phyloP scores from a whole-genome alignment of 1,284 basidiomycete genomes.

The Moesziomyces aphidis region DNA sequence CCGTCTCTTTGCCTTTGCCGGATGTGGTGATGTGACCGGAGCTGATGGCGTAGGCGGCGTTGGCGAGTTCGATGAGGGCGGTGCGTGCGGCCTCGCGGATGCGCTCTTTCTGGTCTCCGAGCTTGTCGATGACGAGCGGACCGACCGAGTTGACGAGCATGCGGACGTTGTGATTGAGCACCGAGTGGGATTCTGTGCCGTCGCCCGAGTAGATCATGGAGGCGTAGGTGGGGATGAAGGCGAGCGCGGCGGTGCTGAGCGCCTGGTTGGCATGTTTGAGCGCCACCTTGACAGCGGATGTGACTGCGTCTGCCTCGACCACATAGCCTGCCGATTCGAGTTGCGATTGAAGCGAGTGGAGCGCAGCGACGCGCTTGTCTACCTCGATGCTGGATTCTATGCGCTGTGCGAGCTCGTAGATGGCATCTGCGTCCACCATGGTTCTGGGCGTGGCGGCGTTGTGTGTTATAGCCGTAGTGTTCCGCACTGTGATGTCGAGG shows the following conservation, averaged over 20 bases:
- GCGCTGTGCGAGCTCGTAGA: conserved; percentile 43
- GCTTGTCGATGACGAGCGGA: conserved; percentile 79
- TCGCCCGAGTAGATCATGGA: conserved; percentile 45
- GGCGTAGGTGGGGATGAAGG: conserved; percentile 58
- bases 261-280: conserved; percentile 84
- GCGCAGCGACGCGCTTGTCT: conserved; percentile 41
- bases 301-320: conserved; percentile 52
- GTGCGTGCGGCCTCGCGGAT: conserved; percentile 81
- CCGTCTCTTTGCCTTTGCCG: conserved; percentile 77
- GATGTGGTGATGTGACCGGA: conserved; percentile 68
- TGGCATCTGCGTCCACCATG: conserved; percentile 45
- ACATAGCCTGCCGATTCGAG: conserved; percentile 38
- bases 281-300: conserved; percentile 75
- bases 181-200: conserved; percentile 22
- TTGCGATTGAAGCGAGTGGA: conserved; percentile 36
- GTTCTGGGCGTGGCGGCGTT: neutral
- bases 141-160: conserved; percentile 75
- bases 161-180: conserved; percentile 44
- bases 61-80: conserved; percentile 77
- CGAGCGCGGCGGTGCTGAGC: conserved; percentile 69
- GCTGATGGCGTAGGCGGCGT: conserved; percentile 75
- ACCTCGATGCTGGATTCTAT: conserved; percentile 46
- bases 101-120: conserved; percentile 81
- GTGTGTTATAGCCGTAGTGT: too few species aligned
- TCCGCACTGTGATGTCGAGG: too few species aligned